Conservation (phyloP, 225 moss, liverwort and hornwort genomes). For the Sphagnum contortum region DNA sequence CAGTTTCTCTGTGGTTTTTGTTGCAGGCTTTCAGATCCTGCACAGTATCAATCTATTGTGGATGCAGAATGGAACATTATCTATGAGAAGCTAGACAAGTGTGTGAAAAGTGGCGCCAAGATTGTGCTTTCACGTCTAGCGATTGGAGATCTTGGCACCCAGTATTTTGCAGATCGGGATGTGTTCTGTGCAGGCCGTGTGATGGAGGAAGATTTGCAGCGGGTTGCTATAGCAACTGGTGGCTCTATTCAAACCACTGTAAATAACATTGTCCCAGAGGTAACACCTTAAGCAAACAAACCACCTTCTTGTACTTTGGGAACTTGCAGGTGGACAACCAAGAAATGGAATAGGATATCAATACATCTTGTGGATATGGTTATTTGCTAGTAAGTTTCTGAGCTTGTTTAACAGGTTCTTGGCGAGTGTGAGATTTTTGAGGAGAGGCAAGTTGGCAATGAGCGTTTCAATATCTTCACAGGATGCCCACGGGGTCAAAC, state of each 20-base stretch:
- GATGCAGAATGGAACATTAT: slow-evolving; percentile 99
- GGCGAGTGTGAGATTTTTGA: slow-evolving; percentile 77
- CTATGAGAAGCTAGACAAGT: slow-evolving; percentile 91
- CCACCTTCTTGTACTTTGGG: too few relatives aligned
- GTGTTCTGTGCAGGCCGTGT: slow-evolving; percentile 94
- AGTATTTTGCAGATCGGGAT: slow-evolving; percentile 97
- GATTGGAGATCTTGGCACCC: slow-evolving; percentile 89
- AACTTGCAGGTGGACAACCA: too few relatives aligned
- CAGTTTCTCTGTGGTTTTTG: not conserved
- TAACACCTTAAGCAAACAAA: slow-evolving; percentile 13
- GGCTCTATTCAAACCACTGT: slow-evolving; percentile 91
- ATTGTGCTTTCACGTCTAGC: slow-evolving; percentile 88
- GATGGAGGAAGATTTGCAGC: slow-evolving; percentile 86
- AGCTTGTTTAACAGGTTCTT: slow-evolving; percentile 47
- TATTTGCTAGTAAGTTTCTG: not conserved
- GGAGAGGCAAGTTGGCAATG: slow-evolving; percentile 93
- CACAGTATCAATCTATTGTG: slow-evolving; percentile 91
- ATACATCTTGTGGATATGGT: too few relatives aligned
- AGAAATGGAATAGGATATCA: too few relatives aligned
- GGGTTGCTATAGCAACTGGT: slow-evolving; percentile 80
- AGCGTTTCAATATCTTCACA: slow-evolving; percentile 95
- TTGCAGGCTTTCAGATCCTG: slow-evolving; percentile 76
- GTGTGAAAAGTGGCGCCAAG: slow-evolving; percentile 90
- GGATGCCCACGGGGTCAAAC: slow-evolving; percentile 93
- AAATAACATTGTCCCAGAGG: slow-evolving; percentile 85